Conservation (phyloP, 108 stramenopile genomes). For the Cyclotella baltica region DNA sequence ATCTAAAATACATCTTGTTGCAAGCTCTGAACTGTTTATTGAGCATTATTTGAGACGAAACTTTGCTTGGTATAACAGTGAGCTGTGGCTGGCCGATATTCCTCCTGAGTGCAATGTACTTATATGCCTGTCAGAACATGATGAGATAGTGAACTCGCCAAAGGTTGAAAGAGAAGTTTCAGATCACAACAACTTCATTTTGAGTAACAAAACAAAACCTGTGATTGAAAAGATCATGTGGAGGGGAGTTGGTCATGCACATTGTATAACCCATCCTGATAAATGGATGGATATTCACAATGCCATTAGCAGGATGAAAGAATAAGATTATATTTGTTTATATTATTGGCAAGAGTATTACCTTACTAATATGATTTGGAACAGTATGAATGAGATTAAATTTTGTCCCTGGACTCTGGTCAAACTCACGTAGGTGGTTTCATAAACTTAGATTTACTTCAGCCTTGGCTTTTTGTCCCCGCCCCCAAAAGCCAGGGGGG, state of each 20-base stretch:
- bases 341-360: background rate
- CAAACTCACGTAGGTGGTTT: too few species aligned
- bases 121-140: constrained; percentile 69
- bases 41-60: constrained; percentile 83
- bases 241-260: constrained; percentile 56
- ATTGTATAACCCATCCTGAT: constrained; percentile 39
- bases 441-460: too few species aligned
- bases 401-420: too few species aligned
- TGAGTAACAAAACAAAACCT: background rate
- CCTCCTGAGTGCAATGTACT: constrained; percentile 56
- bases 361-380: too few species aligned
- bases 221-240: constrained; percentile 40
- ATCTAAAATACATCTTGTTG: constrained; percentile 61
- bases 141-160: constrained; percentile 75
- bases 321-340: background rate
- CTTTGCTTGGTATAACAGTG: constrained; percentile 91
- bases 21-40: constrained; percentile 78
- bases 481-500: too few species aligned
- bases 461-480: too few species aligned
- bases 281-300: constrained; percentile 46
- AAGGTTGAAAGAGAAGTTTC: constrained; percentile 66
- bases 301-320: constrained; percentile 25
- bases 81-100: constrained; percentile 89
- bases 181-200: constrained; percentile 16
- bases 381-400: too few species aligned